Evolutionary conservation across 1,284 basidiomycete species (phyloP).

Genomic region (Neolentinus lepideus): DNA sequence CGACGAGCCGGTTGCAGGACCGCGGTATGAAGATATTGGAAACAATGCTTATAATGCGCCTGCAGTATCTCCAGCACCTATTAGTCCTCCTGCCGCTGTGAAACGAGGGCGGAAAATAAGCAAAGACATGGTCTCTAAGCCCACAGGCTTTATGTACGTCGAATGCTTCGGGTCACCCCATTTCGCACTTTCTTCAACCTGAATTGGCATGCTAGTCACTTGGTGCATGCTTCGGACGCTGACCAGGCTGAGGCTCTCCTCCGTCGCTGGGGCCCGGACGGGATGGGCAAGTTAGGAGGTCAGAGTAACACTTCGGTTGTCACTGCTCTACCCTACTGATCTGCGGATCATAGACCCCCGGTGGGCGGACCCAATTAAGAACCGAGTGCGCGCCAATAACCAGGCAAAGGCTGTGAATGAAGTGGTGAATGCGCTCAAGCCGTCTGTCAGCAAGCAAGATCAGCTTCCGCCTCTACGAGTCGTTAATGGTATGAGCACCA

Average conservation of each 20-base stretch:
- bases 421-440: conserved; percentile 62
- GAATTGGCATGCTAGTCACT: conserved; percentile 53
- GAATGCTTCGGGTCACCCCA: conserved; percentile 6
- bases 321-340: conserved; percentile 16
- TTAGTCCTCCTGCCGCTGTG: conserved; percentile 24
- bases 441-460: conserved; percentile 41
- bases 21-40: conserved; percentile 53
- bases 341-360: conserved; percentile 56
- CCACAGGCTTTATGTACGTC: conserved; percentile 80
- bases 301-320: conserved; percentile 20
- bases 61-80: conserved; percentile 10
- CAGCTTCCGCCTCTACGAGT: conserved; percentile 61
- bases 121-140: conserved; percentile 83
- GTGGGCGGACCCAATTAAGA: conserved; percentile 90
- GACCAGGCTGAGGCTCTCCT: conserved; percentile 89
- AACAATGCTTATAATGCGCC: conserved; percentile 13
- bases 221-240: conserved; percentile 90
- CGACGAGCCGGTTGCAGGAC: conserved; percentile 40
- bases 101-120: conserved; percentile 64
- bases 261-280: conserved; percentile 86
- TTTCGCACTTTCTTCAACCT: conserved; percentile 11
- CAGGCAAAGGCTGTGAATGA: conserved; percentile 82
- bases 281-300: conserved; percentile 89
- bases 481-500: conserved; percentile 71
- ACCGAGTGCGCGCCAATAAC: conserved; percentile 65